Evolutionary conservation across 805 yeast species (phyloP).

Genomic region (Maudiozyma barnettii): DNA sequence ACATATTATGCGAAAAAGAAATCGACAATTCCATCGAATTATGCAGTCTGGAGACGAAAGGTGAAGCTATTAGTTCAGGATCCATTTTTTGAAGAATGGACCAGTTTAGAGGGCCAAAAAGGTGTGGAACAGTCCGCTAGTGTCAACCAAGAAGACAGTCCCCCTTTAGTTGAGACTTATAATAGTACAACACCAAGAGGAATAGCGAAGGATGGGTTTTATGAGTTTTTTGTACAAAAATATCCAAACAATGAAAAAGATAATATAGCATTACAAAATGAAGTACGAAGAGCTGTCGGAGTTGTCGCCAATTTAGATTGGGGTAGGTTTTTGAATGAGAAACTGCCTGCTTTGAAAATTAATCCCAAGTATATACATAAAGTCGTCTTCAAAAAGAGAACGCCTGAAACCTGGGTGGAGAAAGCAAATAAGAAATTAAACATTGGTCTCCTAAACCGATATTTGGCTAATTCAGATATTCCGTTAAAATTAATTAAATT

Average conservation of each 20-base stretch:
- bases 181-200: slow-evolving; percentile 7
- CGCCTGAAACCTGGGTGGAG: slow-evolving; percentile 5
- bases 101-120: slow-evolving; percentile 11
- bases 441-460: slow-evolving; percentile 1
- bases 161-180: neutral
- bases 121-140: slow-evolving; percentile 9
- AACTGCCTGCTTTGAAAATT: neutral
- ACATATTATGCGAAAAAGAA: slow-evolving; percentile 1
- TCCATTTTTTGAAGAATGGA: slow-evolving; percentile 20
- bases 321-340: slow-evolving; percentile 10
- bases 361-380: neutral
- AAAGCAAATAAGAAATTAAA: slow-evolving; percentile 2
- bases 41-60: slow-evolving; percentile 20
- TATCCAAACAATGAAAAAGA: slow-evolving; percentile 12
- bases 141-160: neutral
- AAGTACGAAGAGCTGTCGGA: slow-evolving; percentile 13
- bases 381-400: neutral
- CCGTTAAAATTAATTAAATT: slow-evolving; percentile 3
- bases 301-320: slow-evolving; percentile 16
- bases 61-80: slow-evolving; percentile 10
- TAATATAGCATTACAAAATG: slow-evolving; percentile 6
- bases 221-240: slow-evolving; percentile 16
- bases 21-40: slow-evolving; percentile 17
- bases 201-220: slow-evolving; percentile 26
- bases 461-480: slow-evolving; percentile 1